A percentile compares a stretch with the other conserved stretches of the same genome.
Evolutionary conservation across 768 basidiomycete genomes (phyloP).

Genomic region (Termitomyces sp.): DNA sequence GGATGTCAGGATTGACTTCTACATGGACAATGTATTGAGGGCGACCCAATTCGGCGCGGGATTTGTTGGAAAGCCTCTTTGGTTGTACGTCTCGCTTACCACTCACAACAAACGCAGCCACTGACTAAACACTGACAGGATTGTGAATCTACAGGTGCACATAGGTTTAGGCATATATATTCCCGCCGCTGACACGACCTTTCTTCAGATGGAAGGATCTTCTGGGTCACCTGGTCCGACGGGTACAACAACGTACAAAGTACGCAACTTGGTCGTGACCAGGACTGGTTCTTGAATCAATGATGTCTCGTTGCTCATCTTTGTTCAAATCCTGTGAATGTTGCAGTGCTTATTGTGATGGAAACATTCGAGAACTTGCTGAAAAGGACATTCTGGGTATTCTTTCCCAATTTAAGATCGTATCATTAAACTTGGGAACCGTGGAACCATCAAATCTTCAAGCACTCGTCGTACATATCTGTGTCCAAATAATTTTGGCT

Average conservation of each 20-base stretch:
- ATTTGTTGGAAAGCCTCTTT: conserved; percentile 35
- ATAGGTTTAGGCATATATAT: background rate
- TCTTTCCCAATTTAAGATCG: background rate
- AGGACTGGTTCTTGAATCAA: conserved; percentile 24
- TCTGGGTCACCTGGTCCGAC: conserved; percentile 37
- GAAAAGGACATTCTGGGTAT: background rate
- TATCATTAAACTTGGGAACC: background rate
- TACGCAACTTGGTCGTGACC: conserved; percentile 35
- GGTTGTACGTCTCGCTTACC: conserved; percentile 28
- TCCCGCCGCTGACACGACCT: background rate
- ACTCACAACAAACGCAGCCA: background rate
- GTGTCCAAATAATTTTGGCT: background rate
- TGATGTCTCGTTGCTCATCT: background rate
- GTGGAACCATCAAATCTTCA: background rate
- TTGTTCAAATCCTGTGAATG: background rate
- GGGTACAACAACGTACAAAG: conserved; percentile 36
- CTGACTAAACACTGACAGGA: conserved; percentile 19
- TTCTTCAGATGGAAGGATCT: conserved; percentile 38
- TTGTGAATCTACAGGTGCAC: conserved; percentile 35
- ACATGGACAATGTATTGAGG: conserved; percentile 31
- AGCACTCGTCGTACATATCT: background rate
- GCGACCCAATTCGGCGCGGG: conserved; percentile 35
- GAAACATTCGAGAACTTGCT: background rate
- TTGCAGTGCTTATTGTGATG: background rate
- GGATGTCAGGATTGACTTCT: conserved; percentile 37